A percentile compares a stretch with the other conserved stretches of the same genome.
Conservation (phyloP, 2,329 filamentous ascomycete species). For the Sporothrix humicola region DNA sequence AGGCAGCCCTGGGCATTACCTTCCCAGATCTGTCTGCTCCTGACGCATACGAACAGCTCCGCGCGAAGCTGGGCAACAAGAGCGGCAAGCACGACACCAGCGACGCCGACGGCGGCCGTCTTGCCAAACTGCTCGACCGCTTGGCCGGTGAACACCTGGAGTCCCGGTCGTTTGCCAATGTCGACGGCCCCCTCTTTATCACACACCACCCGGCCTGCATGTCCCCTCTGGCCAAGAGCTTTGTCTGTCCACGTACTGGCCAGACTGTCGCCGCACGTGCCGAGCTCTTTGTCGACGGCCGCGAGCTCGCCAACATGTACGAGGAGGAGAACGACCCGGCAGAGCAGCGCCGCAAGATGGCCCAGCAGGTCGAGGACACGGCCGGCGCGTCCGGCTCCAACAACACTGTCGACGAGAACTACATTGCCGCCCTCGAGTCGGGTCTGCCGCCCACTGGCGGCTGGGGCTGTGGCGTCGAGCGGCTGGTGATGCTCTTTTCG, state of each 20-base stretch:
- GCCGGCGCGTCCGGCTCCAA: slow-evolving; percentile 45
- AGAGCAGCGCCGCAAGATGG: slow-evolving; percentile 83
- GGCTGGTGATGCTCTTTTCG: slow-evolving; percentile 88
- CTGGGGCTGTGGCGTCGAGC: slow-evolving; percentile 93
- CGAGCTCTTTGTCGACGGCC: slow-evolving; percentile 80
- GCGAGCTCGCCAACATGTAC: slow-evolving; percentile 94
- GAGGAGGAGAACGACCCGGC: slow-evolving; percentile 96
- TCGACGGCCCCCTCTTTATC: slow-evolving; percentile 74
- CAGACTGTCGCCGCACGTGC: slow-evolving; percentile 81
- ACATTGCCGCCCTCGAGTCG: slow-evolving; percentile 82
- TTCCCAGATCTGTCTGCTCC: slow-evolving; percentile 67
- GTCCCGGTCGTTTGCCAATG: slow-evolving; percentile 53
- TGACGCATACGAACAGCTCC: slow-evolving; percentile 64
- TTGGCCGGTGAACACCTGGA: slow-evolving; percentile 80
- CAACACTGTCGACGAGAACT: slow-evolving; percentile 73
- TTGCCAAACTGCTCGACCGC: slow-evolving; percentile 77
- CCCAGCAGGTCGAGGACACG: slow-evolving; percentile 57
- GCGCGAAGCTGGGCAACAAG: slow-evolving; percentile 45
- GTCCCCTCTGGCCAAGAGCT: slow-evolving; percentile 89
- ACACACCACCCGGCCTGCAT: slow-evolving; percentile 88
- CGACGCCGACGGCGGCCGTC: slow-evolving; percentile 67
- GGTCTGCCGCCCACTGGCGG: slow-evolving; percentile 94
- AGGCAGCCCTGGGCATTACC: slow-evolving; percentile 66
- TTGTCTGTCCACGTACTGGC: slow-evolving; percentile 67
- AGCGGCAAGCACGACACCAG: slow-evolving; percentile 51